Evolutionary conservation across 345 rosid species (phyloP).

Genomic region (Triadica sebifera): DNA sequence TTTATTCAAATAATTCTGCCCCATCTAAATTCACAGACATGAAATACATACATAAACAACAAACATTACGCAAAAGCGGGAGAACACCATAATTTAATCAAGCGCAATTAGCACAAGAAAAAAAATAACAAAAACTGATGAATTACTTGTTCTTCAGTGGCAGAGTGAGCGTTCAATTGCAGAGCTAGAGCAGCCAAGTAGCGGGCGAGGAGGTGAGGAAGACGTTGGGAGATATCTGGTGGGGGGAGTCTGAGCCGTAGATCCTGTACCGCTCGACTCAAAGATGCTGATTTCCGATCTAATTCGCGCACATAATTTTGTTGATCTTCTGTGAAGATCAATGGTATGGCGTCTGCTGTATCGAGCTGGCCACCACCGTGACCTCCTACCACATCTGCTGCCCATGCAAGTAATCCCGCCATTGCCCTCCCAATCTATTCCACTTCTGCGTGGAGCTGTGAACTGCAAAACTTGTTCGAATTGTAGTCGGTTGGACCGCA

Average conservation of each 20-base stretch:
- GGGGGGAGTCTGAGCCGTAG: constrained; percentile 84
- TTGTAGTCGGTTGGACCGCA: no score
- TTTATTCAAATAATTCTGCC: neutral
- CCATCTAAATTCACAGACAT: no score
- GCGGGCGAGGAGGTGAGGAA: constrained; percentile 88
- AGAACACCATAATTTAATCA: neutral
- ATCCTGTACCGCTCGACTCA: constrained; percentile 81
- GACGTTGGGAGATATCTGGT: constrained; percentile 80
- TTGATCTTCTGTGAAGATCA: constrained; percentile 59
- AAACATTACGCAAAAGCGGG: neutral
- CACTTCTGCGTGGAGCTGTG: neutral
- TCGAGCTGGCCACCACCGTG: constrained; percentile 45
- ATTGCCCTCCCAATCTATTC: constrained; percentile 23
- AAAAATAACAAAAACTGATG: neutral
- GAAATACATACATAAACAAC: no score
- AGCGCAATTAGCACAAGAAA: neutral
- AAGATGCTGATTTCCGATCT: constrained; percentile 61
- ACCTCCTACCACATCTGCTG: constrained; percentile 86
- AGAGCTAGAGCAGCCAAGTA: constrained; percentile 88
- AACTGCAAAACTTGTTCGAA: neutral
- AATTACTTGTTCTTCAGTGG: constrained; percentile 83
- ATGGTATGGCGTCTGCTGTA: constrained; percentile 45
- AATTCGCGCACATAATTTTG: constrained; percentile 65
- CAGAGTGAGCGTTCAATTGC: constrained; percentile 87
- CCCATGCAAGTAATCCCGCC: constrained; percentile 94